These are phyloP conservation scores for Aspergillus sergii DNA, from an alignment of 2,329 filamentous ascomycete genomes.

Conservation along the genomic window DNA sequence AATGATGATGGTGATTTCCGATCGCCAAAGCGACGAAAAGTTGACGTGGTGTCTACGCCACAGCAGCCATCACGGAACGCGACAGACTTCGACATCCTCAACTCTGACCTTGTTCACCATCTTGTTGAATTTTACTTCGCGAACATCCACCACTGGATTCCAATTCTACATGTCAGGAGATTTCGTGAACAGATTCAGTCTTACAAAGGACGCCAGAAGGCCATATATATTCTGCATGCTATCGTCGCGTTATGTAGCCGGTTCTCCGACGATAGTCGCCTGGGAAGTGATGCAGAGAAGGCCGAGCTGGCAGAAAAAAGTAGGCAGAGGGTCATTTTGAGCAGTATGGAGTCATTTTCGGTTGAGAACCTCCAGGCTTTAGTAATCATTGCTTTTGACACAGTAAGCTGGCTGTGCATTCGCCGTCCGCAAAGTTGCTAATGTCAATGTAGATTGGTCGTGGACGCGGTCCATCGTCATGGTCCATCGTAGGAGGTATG, in stretches of 20 bases:
- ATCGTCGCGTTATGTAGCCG: constrained; percentile 26
- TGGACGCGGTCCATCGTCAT: constrained; percentile 36
- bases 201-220: constrained; percentile 17
- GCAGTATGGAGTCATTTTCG: constrained; percentile 37
- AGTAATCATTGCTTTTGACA: constrained; percentile 39
- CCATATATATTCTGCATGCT: constrained; percentile 28
- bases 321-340: constrained; percentile 30
- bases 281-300: constrained; percentile 11
- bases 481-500: constrained; percentile 39
- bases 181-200: constrained; percentile 31
- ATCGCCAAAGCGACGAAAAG: background rate
- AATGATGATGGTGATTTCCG: background rate
- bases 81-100: background rate
- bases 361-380: constrained; percentile 40
- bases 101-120: constrained; percentile 23
- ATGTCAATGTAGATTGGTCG: constrained; percentile 30
- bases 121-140: constrained; percentile 35
- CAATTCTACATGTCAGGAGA: constrained; percentile 32
- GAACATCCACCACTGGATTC: constrained; percentile 39
- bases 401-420: constrained; percentile 17
- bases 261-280: constrained; percentile 23
- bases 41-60: background rate
- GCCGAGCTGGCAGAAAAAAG: constrained; percentile 16
- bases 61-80: background rate
- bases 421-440: background rate